phyloP scores from a whole-genome alignment of 306 rosid genomes.

The Casuarina glauca region DNA sequence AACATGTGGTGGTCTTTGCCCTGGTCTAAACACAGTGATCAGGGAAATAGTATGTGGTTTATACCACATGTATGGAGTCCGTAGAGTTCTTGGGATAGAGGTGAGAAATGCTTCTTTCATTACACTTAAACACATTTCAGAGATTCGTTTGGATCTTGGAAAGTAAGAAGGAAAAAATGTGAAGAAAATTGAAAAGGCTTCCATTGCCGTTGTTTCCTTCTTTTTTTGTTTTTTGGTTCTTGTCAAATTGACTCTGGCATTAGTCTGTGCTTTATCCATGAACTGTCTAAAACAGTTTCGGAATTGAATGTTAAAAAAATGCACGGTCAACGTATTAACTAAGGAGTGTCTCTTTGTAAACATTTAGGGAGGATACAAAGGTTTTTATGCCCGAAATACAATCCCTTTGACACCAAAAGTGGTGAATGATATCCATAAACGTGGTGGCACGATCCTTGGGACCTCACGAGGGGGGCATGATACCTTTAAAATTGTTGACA shows the following conservation, averaged over 20 bases:
- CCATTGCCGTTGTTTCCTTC: neutral
- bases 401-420: conserved; percentile 47
- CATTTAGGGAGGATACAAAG: conserved; percentile 56
- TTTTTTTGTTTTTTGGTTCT: no score
- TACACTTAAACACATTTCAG: neutral
- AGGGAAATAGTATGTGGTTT: conserved; percentile 63
- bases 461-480: conserved; percentile 55
- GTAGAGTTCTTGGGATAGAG: conserved; percentile 50
- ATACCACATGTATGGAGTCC: conserved; percentile 56
- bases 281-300: neutral
- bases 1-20: conserved; percentile 64
- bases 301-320: neutral
- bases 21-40: conserved; percentile 55
- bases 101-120: conserved; percentile 20
- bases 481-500: conserved; percentile 56
- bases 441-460: conserved; percentile 67
- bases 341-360: neutral
- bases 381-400: conserved; percentile 53
- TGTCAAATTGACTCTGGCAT: neutral
- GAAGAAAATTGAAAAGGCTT: neutral
- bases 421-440: conserved; percentile 57
- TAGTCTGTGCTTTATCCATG: neutral
- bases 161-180: neutral
- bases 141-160: neutral
- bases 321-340: neutral